phyloP scores from a whole-genome alignment of 78 protist genomes.

The Planoprotostelium fungivorum region DNA sequence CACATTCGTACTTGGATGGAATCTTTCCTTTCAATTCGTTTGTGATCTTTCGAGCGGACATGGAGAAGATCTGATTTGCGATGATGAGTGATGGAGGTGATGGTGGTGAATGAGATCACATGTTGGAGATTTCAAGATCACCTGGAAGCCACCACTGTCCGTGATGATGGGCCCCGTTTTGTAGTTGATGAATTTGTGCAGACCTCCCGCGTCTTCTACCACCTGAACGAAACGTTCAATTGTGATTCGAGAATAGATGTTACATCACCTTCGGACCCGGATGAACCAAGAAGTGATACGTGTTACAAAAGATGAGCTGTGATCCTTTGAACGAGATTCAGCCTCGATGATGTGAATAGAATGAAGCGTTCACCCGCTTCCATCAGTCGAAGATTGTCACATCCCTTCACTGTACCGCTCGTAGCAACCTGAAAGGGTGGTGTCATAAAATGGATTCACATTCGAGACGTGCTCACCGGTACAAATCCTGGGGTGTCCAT shows the following conservation, averaged over 20 bases:
- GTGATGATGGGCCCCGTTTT: slow-evolving; percentile 74
- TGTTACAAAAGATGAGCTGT: slow-evolving; percentile 76
- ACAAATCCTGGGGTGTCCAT: slow-evolving; percentile 60
- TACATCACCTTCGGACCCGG: slow-evolving; percentile 35
- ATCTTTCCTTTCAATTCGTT: slow-evolving; percentile 69
- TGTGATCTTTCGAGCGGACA: not conserved
- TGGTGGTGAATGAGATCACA: too few relatives aligned
- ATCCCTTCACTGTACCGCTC: slow-evolving; percentile 48
- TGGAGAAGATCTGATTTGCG: slow-evolving; percentile 1
- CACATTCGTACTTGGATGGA: slow-evolving; percentile 36
- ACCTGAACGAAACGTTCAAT: not conserved
- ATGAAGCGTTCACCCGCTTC: too few relatives aligned
- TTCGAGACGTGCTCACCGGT: slow-evolving; percentile 8
- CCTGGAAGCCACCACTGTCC: slow-evolving; percentile 83
- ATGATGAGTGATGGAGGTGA: not conserved
- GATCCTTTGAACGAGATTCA: too few relatives aligned
- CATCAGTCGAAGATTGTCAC: slow-evolving; percentile 25
- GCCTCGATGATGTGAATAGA: too few relatives aligned
- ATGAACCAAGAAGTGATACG: slow-evolving; percentile 77
- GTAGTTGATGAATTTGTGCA: slow-evolving; percentile 69
- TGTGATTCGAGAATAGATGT: not conserved
- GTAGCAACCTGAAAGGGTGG: slow-evolving; percentile 36
- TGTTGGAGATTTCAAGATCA: slow-evolving; percentile 17
- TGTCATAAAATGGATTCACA: not conserved
- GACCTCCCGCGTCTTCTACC: slow-evolving; percentile 60